phyloP scores from a whole-genome alignment of 2,329 filamentous ascomycete genomes.

The Coniochaeta hoffmannii region DNA sequence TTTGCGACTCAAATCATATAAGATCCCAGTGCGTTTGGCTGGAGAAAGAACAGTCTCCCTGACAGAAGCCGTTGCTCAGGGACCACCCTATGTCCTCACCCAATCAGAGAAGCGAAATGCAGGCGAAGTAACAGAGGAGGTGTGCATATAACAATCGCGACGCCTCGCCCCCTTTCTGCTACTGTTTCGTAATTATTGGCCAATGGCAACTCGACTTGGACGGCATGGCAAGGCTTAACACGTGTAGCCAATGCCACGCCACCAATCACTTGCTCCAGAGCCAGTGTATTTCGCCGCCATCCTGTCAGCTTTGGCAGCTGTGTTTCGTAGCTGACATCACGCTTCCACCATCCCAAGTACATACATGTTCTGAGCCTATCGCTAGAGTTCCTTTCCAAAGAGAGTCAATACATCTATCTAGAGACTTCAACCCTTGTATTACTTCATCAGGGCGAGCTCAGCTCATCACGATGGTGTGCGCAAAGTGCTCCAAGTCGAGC shows the following conservation, averaged over 20 bases:
- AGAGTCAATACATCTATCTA: not conserved
- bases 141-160: not conserved
- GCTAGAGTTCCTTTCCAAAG: not conserved
- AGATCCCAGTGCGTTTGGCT: not conserved
- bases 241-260: not conserved
- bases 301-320: not conserved
- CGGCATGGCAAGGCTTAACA: not conserved
- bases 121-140: not conserved
- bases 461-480: slow-evolving; percentile 48
- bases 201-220: not conserved
- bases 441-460: not conserved
- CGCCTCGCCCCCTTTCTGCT: not conserved
- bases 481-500: slow-evolving; percentile 54
- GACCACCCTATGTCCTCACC: not conserved
- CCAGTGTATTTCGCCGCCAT: no score
- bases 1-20: not conserved
- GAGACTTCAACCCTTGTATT: not conserved
- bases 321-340: not conserved
- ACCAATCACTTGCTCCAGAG: not conserved
- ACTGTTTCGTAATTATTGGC: not conserved
- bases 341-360: not conserved
- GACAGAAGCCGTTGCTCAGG: slow-evolving; percentile 1
- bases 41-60: not conserved
- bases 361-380: not conserved
- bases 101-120: not conserved